phyloP scores from a whole-genome alignment of 495 filamentous ascomycete genomes.

The Penicillium longicatenatum region DNA sequence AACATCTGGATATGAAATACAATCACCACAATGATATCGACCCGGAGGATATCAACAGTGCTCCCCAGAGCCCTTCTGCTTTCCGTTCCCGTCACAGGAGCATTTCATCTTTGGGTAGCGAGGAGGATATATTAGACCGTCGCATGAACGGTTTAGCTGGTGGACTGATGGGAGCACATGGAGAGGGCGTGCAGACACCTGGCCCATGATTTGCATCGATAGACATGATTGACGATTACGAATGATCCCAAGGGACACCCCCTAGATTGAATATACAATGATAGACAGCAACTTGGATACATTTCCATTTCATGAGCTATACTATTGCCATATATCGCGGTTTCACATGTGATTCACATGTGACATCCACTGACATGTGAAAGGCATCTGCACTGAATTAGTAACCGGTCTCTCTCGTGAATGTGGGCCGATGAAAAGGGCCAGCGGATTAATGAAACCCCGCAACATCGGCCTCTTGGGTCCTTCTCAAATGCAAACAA shows the following conservation, averaged over 20 bases:
- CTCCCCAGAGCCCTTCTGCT: slow-evolving; percentile 22
- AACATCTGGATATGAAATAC: slow-evolving; percentile 17
- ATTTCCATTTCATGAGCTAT: background rate
- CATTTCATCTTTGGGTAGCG: slow-evolving; percentile 74
- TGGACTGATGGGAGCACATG: slow-evolving; percentile 67
- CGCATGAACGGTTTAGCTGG: slow-evolving; percentile 84
- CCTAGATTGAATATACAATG: background rate
- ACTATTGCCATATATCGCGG: too few species aligned
- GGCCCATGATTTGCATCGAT: slow-evolving; percentile 17
- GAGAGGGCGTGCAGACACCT: slow-evolving; percentile 47
- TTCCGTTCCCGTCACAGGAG: slow-evolving; percentile 50
- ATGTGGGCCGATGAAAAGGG: too few species aligned
- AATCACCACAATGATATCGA: slow-evolving; percentile 14
- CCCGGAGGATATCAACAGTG: slow-evolving; percentile 29
- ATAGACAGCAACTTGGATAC: background rate
- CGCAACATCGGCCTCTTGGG: too few species aligned
- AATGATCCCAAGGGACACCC: slow-evolving; percentile 3
- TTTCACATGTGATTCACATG: too few species aligned
- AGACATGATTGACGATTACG: slow-evolving; percentile 16
- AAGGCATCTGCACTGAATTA: too few species aligned
- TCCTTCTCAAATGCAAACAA: too few species aligned
- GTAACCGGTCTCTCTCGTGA: too few species aligned
- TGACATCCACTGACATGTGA: too few species aligned
- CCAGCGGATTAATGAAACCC: too few species aligned
- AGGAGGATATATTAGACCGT: slow-evolving; percentile 79